Evolutionary conservation across 768 basidiomycete genomes (phyloP), one percentile per base, ranked within the genome.

Genomic region (Scleroderma citrinum): DNA sequence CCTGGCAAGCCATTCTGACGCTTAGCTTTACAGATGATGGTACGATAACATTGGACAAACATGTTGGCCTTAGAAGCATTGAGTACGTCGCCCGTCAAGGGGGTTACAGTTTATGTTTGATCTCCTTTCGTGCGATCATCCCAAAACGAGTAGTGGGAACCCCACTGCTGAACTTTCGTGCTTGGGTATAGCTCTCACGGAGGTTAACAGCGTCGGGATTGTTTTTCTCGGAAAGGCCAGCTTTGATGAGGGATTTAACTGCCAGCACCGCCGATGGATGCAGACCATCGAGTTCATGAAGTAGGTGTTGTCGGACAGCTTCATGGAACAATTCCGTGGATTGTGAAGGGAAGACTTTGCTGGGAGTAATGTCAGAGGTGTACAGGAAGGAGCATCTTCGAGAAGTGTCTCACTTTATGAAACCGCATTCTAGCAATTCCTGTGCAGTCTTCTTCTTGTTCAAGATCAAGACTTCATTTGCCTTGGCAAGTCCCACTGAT

Each of bases 181-280:
- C 83, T 67, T 87, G 85, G 11, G 79, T 82, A 59, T 84, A 85
- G 46, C 80, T 82, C 64, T 87, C 84, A 40, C 84, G 73, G 13
- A 85, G 69, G 56, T 83, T 83, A 11, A 78, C 77, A 3, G 76
- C 77, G 59, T 87, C 81, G 3, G 79, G 76, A 46, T 80, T 67
- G 40, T 83, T 83, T 62, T 76, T 81, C 56, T 85, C 84, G 34
- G 76, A 69, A 53, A 83, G 52, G 14, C 78, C 82, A 7, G 71
- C 69, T 46, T 70, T 74, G 34, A 86, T 72, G 20, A 85, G 73
- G 14, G 63, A 64, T 61, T 80, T 83, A 31, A 79, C 72, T 3
- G 63, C 60, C 12, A 84, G 65, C 5, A 85, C 47, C 7, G 85
- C 78, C 1, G 69, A 63, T 10, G 69, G 76, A 52, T 82, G 81